These are phyloP conservation scores for Talaromyces sp. DNA, from an alignment of 2,329 filamentous ascomycete genomes.

Conservation along the genomic window DNA sequence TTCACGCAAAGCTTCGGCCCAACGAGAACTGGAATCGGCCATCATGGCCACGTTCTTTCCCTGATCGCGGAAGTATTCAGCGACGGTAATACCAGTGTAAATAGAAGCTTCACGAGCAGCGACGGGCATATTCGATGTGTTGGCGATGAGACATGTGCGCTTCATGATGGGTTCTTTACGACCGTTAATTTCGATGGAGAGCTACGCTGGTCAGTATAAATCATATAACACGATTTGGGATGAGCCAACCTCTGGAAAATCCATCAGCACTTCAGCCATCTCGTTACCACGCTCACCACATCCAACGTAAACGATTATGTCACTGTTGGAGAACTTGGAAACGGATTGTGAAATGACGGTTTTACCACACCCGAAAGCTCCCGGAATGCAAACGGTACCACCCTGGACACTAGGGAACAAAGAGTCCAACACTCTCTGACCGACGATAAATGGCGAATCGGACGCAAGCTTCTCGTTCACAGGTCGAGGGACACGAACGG, in stretches of 20 bases:
- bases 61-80: constrained; percentile 96
- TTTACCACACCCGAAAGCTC: constrained; percentile 98
- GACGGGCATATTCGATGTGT: constrained; percentile 99
- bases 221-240: too few species aligned
- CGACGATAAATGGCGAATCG: constrained; percentile 88
- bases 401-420: constrained; percentile 96
- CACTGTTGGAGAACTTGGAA: constrained; percentile 99
- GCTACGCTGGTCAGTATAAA: constrained; percentile 39
- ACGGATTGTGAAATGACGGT: constrained; percentile 98
- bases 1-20: constrained; percentile 98
- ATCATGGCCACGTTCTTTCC: constrained; percentile 97
- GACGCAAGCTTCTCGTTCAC: constrained; percentile 88
- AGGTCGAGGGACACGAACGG: constrained; percentile 90
- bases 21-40: constrained; percentile 96
- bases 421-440: constrained; percentile 92
- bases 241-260: constrained; percentile 75
- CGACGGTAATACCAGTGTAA: constrained; percentile 92
- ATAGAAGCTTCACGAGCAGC: constrained; percentile 97
- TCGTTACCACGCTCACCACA: constrained; percentile 94
- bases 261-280: constrained; percentile 99
- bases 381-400: constrained; percentile 95
- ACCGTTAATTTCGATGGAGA: constrained; percentile 89
- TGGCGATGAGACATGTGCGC: constrained; percentile 95
- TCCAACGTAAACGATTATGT: constrained; percentile 97
- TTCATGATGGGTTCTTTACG: constrained; percentile 99